Base-by-base conservation (phyloP, 192 early-diverging fungal species). In the Coemansia javaensis region DNA sequence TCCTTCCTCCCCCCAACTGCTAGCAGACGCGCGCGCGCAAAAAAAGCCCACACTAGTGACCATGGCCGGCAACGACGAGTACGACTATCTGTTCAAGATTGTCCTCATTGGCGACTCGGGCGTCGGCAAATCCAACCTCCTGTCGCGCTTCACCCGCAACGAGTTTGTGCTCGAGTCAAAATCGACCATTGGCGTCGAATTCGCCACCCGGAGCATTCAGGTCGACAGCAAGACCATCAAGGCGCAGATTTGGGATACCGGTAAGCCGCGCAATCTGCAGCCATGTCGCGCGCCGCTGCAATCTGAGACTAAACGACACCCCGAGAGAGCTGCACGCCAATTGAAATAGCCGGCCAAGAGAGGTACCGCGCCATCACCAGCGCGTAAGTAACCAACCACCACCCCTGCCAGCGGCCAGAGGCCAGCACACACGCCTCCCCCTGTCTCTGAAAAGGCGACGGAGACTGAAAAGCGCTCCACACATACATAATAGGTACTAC, bases 171-270 rank as follows among this genome's bases (percentile, higher is more conserved):
- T 94, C 50, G 92, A 95, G 66, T 97, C 93, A 49, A 97, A 96
- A 77, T 93, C 93, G 25, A 99, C 96, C 43, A 99, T 99, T 73
- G 96, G 96, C 59, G 92, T 99, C 42, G 96, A 99, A 64, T 99
- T 97, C 75, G 93, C 91, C 32, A 97, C 92, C 24, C 80, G 93
- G 53, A 88, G 82, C 75, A 94, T 99, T 55, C 87, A 95, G 63
- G 92, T 99, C 31, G 93, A 99, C 50, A 77, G 82, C 51, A 99
- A 99, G 80, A 93, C 89, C 12, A 93, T 99, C 73, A 99, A 97
- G 77, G 92, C 92, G 36, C 94, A 99, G 71, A 97, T 99, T 73
- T 99, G 96, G 96, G 96, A 99, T 79, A 99, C 96, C 47, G 96
- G 91, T 53, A 83, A 81, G 46, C 66, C 69, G 47, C 17, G 10